phyloP scores from a whole-genome alignment of 495 filamentous ascomycete genomes.

The Penicillium maclennaniae region DNA sequence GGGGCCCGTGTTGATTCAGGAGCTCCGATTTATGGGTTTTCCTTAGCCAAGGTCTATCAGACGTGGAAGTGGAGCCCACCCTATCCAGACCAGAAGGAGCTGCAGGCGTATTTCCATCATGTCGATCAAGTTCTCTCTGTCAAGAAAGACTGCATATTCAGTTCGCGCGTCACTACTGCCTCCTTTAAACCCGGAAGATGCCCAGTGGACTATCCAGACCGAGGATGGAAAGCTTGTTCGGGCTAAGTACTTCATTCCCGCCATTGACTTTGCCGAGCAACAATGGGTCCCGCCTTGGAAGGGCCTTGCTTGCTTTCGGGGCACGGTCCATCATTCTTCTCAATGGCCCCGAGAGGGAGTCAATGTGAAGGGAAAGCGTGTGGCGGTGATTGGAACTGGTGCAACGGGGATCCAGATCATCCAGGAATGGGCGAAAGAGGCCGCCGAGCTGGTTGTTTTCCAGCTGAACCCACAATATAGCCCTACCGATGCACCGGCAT shows the following conservation, averaged over 20 bases:
- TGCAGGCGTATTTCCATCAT: neutral
- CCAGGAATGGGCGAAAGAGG: conserved; percentile 41
- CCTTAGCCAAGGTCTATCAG: conserved; percentile 46
- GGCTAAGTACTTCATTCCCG: conserved; percentile 44
- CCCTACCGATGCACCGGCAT: conserved; percentile 46
- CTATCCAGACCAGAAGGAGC: conserved; percentile 7
- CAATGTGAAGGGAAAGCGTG: conserved; percentile 45
- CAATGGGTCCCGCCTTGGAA: conserved; percentile 44
- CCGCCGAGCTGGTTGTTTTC: conserved; percentile 43
- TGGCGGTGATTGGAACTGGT: conserved; percentile 55
- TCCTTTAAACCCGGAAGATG: conserved; percentile 36
- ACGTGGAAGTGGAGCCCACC: conserved; percentile 30
- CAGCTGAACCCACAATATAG: conserved; percentile 53
- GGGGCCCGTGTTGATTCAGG: conserved; percentile 47
- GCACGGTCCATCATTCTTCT: conserved; percentile 40
- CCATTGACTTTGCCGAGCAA: conserved; percentile 31
- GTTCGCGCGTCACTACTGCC: conserved; percentile 43
- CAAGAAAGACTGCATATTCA: conserved; percentile 49
- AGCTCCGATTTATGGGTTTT: conserved; percentile 47
- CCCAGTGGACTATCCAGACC: conserved; percentile 45
- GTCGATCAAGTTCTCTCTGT: conserved; percentile 47
- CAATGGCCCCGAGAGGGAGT: conserved; percentile 37
- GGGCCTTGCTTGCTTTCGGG: conserved; percentile 51
- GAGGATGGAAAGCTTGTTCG: conserved; percentile 41
- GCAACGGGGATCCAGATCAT: conserved; percentile 58